Evolutionary conservation across 371 early-diverging fungal genomes (phyloP).

Genomic region (Syncephalastrum sp.): DNA sequence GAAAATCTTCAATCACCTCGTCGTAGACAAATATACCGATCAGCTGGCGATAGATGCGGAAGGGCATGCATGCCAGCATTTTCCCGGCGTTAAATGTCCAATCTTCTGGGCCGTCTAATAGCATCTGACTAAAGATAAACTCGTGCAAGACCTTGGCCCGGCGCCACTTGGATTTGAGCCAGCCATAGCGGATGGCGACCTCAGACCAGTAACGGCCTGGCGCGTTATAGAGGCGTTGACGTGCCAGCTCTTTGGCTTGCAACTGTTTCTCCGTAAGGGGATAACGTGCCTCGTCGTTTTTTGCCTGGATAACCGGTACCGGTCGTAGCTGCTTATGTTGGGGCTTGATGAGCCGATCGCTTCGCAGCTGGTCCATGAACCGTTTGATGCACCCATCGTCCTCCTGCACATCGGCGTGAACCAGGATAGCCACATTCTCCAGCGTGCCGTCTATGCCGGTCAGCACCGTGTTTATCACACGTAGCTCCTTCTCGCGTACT

Average conservation of each 20-base stretch:
- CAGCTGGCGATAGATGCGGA: slow-evolving; percentile 10
- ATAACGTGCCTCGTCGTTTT: neutral
- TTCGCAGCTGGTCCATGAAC: slow-evolving; percentile 11
- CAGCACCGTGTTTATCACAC: slow-evolving; percentile 8
- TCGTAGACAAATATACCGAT: slow-evolving; percentile 13
- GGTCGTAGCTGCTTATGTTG: slow-evolving; percentile 1
- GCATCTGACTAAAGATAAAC: slow-evolving; percentile 3
- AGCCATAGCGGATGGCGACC: slow-evolving; percentile 20
- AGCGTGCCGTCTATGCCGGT: slow-evolving; percentile 11
- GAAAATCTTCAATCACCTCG: slow-evolving; percentile 11
- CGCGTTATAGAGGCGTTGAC: neutral
- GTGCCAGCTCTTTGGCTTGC: neutral
- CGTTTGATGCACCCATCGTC: slow-evolving; percentile 8
- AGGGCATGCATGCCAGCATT: slow-evolving; percentile 12
- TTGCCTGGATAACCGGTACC: neutral
- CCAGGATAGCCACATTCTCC: slow-evolving; percentile 15
- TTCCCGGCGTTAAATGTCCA: slow-evolving; percentile 3
- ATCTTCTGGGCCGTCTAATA: neutral
- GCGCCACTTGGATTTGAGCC: slow-evolving; percentile 22
- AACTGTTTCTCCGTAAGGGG: neutral
- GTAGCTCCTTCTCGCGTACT: slow-evolving; percentile 1
- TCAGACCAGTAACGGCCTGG: slow-evolving; percentile 14
- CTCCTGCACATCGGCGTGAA: slow-evolving; percentile 14
- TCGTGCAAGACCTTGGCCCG: slow-evolving; percentile 25
- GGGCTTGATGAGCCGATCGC: slow-evolving; percentile 2